phyloP scores from a whole-genome alignment of 139 green algal genomes.

The Pseudopediastrum boryanum region DNA sequence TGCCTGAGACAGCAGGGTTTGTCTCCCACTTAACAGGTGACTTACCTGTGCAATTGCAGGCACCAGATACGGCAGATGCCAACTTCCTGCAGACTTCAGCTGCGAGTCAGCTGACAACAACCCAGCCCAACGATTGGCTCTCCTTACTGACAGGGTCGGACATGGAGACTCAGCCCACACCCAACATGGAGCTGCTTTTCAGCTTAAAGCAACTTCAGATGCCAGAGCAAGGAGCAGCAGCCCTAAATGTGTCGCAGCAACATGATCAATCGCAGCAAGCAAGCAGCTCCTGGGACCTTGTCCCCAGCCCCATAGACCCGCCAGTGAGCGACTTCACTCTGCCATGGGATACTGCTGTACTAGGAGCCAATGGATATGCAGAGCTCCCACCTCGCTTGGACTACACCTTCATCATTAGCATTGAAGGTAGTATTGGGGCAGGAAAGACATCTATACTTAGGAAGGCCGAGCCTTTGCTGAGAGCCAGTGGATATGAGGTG shows the following conservation, averaged over 20 bases:
- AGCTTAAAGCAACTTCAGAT: no score
- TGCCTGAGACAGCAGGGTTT: not conserved
- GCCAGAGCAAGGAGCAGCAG: not conserved
- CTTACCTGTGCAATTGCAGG: no score
- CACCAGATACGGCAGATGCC: no score
- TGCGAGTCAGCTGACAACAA: no score
- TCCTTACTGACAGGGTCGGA: no score
- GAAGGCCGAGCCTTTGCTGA: not conserved
- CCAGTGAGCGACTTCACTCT: not conserved
- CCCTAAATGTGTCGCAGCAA: not conserved
- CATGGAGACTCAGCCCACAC: no score
- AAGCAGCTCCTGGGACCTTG: not conserved
- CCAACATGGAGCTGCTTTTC: no score
- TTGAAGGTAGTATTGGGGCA: slow-evolving; percentile 9
- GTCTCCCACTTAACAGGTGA: not conserved
- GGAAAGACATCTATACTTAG: not conserved
- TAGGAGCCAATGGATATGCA: no score
- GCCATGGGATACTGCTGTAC: not conserved
- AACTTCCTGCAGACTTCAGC: no score
- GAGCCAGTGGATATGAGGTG: not conserved
- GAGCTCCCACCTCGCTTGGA: not conserved
- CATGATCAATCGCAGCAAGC: not conserved
- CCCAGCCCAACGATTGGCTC: no score
- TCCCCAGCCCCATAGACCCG: not conserved
- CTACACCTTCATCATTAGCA: no score